These are phyloP conservation scores for Hypoxylon fuscum DNA, from an alignment of 495 filamentous ascomycete genomes.

Conservation along the genomic window DNA sequence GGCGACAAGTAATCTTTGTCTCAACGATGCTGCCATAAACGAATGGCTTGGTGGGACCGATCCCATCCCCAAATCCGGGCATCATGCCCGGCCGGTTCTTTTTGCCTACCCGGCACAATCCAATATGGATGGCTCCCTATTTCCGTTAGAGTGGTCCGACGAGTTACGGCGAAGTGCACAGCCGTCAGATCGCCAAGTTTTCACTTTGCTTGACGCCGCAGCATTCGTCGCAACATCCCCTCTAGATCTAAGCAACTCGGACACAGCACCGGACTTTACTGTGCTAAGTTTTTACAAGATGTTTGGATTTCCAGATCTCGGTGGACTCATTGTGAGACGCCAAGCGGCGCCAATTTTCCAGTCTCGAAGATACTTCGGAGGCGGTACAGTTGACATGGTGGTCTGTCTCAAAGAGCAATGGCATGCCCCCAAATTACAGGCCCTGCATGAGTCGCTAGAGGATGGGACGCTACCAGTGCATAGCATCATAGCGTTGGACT, in stretches of 20 bases:
- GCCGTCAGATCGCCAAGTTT: constrained; percentile 49
- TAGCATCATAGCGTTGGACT: constrained; percentile 81
- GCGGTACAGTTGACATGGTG: constrained; percentile 92
- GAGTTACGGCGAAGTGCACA: constrained; percentile 53
- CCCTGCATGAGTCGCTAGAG: constrained; percentile 83
- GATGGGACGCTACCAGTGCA: constrained; percentile 92
- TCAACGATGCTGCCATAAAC: constrained; percentile 74
- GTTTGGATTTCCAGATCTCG: constrained; percentile 93
- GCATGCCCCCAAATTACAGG: constrained; percentile 75
- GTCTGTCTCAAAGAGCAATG: constrained; percentile 68
- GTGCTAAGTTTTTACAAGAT: constrained; percentile 96
- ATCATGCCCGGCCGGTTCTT: constrained; percentile 51
- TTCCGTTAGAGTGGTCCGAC: constrained; percentile 75
- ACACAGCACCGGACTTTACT: constrained; percentile 81
- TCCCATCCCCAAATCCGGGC: constrained; percentile 23
- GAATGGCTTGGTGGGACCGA: constrained; percentile 62
- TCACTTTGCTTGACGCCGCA: constrained; percentile 91
- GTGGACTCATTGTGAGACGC: constrained; percentile 84
- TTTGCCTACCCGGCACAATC: constrained; percentile 93
- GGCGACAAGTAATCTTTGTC: constrained; percentile 70
- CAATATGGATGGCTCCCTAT: constrained; percentile 87
- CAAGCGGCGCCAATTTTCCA: constrained; percentile 68
- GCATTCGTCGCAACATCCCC: constrained; percentile 80
- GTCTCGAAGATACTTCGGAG: constrained; percentile 83
- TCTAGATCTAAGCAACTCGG: constrained; percentile 71